These are phyloP conservation scores for Mrakia hoshinonis DNA, from an alignment of 768 basidiomycete species.

Conservation along the genomic window DNA sequence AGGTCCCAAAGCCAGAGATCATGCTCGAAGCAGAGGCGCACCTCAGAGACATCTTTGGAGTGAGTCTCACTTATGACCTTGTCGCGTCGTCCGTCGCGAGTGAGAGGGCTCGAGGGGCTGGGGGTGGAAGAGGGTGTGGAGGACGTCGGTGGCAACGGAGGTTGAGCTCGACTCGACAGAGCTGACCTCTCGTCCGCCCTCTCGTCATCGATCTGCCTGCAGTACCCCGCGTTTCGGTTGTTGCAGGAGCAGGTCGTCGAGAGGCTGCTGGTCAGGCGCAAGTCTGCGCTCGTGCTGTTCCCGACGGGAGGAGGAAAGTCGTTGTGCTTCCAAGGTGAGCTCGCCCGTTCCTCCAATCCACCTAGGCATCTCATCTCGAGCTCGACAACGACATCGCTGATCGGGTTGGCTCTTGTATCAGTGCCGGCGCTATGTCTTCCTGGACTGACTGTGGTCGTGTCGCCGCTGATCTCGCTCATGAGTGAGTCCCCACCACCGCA, in stretches of 20 bases:
- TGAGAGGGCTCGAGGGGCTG: background rate
- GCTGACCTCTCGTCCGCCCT: background rate
- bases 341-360: background rate
- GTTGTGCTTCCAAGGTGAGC: constrained; percentile 41
- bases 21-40: background rate
- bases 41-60: background rate
- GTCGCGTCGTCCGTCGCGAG: background rate
- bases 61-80: background rate
- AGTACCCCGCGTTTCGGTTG: constrained; percentile 8
- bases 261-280: constrained; percentile 43
- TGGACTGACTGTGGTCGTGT: constrained; percentile 43
- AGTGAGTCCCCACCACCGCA: constrained; percentile 3
- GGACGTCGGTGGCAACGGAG: background rate
- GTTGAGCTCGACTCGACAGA: background rate
- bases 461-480: constrained; percentile 42
- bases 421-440: constrained; percentile 9
- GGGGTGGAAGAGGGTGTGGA: background rate
- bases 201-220: background rate
- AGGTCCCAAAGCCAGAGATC: background rate
- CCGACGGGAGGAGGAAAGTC: constrained; percentile 45
- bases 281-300: constrained; percentile 42
- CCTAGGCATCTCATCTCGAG: background rate
- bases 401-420: background rate
- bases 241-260: constrained; percentile 39
- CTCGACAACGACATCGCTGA: background rate